Conservation (phyloP, 164 flowering plant genomes). For the Magnolia changhungtana region DNA sequence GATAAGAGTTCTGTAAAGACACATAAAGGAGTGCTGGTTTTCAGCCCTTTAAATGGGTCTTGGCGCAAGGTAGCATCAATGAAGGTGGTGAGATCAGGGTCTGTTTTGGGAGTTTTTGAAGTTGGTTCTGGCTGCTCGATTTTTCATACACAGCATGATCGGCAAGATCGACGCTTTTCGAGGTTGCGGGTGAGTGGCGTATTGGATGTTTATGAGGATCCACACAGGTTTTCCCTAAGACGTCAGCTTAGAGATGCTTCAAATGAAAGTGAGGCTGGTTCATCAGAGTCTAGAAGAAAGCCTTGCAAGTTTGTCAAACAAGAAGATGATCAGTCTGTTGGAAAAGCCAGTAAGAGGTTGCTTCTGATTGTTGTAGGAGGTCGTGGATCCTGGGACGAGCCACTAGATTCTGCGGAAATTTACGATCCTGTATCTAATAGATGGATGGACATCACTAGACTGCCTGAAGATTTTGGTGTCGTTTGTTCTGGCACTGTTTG, state of each 20-base stretch:
- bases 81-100: slow-evolving; percentile 77
- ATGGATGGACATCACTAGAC: slow-evolving; percentile 72
- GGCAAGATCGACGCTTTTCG: slow-evolving; percentile 52
- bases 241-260: slow-evolving; percentile 49
- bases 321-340: slow-evolving; percentile 30
- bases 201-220: slow-evolving; percentile 93
- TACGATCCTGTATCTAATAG: slow-evolving; percentile 77
- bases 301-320: slow-evolving; percentile 33
- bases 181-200: slow-evolving; percentile 65
- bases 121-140: slow-evolving; percentile 45
- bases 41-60: slow-evolving; percentile 66
- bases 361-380: slow-evolving; percentile 88
- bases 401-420: slow-evolving; percentile 81
- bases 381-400: slow-evolving; percentile 86
- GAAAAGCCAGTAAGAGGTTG: slow-evolving; percentile 43
- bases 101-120: slow-evolving; percentile 71
- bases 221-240: slow-evolving; percentile 85
- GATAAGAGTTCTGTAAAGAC: slow-evolving; percentile 85
- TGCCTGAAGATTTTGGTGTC: slow-evolving; percentile 77
- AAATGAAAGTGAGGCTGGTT: slow-evolving; percentile 42
- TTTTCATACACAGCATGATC: slow-evolving; percentile 38
- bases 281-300: slow-evolving; percentile 33
- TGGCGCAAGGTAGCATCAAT: slow-evolving; percentile 81
- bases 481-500: slow-evolving; percentile 79
- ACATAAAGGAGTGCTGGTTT: slow-evolving; percentile 67